Conservation (phyloP, 495 filamentous ascomycete species). For the Penicillium paxilli region DNA sequence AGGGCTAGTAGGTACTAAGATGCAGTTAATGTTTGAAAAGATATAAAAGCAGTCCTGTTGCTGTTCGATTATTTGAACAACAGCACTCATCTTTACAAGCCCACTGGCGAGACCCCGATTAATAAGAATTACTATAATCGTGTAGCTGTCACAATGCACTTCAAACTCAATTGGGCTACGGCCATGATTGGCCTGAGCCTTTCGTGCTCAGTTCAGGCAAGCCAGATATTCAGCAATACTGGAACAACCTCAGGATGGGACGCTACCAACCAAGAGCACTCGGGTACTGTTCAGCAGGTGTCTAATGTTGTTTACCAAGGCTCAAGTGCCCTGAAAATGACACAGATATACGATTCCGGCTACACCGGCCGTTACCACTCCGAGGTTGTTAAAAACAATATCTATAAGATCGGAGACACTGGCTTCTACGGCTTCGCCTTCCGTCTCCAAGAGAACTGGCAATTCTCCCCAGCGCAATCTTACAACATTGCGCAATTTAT, state of each 20-base stretch:
- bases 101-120: too few species aligned
- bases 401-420: slow-evolving; percentile 48
- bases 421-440: slow-evolving; percentile 59
- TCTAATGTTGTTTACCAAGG: slow-evolving; percentile 46
- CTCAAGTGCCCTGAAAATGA: slow-evolving; percentile 51
- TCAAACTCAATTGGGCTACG: not conserved
- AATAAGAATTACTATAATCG: too few species aligned
- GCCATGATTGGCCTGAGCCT: not conserved
- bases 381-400: slow-evolving; percentile 48
- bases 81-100: too few species aligned
- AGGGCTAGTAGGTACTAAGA: too few species aligned
- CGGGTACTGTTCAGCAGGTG: slow-evolving; percentile 47
- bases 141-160: not conserved
- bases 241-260: slow-evolving; percentile 53
- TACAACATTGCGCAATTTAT: slow-evolving; percentile 61
- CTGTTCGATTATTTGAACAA: too few species aligned
- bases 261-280: slow-evolving; percentile 38
- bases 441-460: slow-evolving; percentile 50
- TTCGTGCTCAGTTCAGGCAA: slow-evolving; percentile 21
- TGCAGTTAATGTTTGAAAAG: too few species aligned
- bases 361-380: slow-evolving; percentile 57
- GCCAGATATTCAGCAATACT: slow-evolving; percentile 49
- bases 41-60: too few species aligned
- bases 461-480: slow-evolving; percentile 45
- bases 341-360: slow-evolving; percentile 47